These are phyloP conservation scores for Blastomyces gilchristii DNA, from an alignment of 2,329 filamentous ascomycete species.

Conservation along the genomic window DNA sequence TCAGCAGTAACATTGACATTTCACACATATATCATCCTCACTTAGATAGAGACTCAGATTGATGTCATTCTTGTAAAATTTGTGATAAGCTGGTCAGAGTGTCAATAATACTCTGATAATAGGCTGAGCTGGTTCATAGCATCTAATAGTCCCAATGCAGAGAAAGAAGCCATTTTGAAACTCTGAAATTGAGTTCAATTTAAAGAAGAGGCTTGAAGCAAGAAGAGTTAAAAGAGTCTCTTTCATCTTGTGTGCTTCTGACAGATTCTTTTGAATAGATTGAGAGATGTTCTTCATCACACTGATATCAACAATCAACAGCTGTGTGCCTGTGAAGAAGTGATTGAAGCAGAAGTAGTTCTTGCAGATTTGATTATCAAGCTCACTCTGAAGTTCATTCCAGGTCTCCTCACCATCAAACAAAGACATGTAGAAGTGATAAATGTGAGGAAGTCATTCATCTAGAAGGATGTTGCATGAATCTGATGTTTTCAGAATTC, in stretches of 20 bases:
- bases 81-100: not conserved
- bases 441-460: not conserved
- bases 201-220: not conserved
- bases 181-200: not conserved
- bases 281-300: not conserved
- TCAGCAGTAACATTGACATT: not conserved
- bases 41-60: not conserved
- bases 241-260: not conserved
- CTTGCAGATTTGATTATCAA: not conserved
- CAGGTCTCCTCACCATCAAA: conserved; percentile 3
- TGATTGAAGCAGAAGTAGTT: not conserved
- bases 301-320: not conserved
- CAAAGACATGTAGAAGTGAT: not conserved
- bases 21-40: not conserved
- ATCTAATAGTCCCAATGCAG: not conserved
- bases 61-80: conserved; percentile 4
- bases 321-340: not conserved
- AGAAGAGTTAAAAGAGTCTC: not conserved
- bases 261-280: not conserved
- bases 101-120: not conserved
- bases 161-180: not conserved
- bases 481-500: not conserved
- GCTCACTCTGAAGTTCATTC: not conserved
- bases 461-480: conserved; percentile 2
- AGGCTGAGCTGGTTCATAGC: not conserved